Evolutionary conservation across 306 rosid species (phyloP).

Genomic region (Medicago ruthenica): DNA sequence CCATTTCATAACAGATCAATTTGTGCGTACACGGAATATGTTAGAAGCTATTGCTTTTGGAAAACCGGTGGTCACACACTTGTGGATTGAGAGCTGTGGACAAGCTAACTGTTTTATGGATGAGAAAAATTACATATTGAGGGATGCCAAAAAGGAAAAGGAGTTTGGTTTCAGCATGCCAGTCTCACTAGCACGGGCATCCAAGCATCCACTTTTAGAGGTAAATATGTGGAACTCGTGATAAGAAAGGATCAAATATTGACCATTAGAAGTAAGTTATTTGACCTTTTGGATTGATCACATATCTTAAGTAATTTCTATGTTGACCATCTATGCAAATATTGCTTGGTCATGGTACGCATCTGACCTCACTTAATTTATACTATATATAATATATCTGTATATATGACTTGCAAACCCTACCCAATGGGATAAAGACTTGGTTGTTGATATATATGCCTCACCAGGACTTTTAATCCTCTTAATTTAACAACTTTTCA

Average conservation of each 20-base stretch:
- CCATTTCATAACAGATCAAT: slow-evolving; percentile 88
- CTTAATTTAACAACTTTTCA: not conserved
- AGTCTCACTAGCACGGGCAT: slow-evolving; percentile 74
- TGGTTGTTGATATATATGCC: slow-evolving; percentile 1
- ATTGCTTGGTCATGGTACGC: not conserved
- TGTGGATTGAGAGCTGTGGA: slow-evolving; percentile 94
- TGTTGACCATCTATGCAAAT: slow-evolving; percentile 21
- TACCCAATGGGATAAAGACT: slow-evolving; percentile 4
- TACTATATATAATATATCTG: not conserved
- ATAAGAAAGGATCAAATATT: slow-evolving; percentile 12
- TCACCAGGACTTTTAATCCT: not conserved
- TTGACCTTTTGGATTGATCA: slow-evolving; percentile 16
- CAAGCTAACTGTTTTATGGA: slow-evolving; percentile 90
- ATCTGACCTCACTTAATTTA: slow-evolving; percentile 6
- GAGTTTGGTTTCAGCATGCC: slow-evolving; percentile 92
- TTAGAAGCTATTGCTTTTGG: slow-evolving; percentile 91
- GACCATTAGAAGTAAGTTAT: slow-evolving; percentile 12
- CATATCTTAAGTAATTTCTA: not conserved
- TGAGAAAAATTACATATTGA: slow-evolving; percentile 74
- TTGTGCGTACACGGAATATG: slow-evolving; percentile 92
- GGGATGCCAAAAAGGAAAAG: slow-evolving; percentile 89
- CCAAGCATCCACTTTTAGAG: slow-evolving; percentile 72
- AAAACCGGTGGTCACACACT: slow-evolving; percentile 92
- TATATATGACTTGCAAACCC: slow-evolving; percentile 11
- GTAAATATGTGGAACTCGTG: slow-evolving; percentile 44